Evolutionary conservation across 2,329 filamentous ascomycete species (phyloP).

Genomic region (Phyllosticta paracitricarpa): DNA sequence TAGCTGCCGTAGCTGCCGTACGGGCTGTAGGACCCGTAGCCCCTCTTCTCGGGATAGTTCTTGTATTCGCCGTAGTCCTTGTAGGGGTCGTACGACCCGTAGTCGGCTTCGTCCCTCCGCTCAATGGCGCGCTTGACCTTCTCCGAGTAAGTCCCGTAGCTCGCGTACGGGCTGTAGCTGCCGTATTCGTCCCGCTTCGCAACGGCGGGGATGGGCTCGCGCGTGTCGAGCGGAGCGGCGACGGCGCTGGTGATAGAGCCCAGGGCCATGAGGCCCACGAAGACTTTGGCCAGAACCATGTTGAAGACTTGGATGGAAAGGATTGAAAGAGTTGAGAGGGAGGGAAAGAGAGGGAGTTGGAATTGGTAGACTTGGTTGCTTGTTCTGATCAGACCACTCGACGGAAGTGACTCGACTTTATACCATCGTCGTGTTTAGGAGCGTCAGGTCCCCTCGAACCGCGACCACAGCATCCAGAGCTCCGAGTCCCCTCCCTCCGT

Average conservation of each 20-base stretch:
- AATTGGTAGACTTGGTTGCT: neutral
- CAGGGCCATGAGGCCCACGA: neutral
- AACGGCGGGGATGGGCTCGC: neutral
- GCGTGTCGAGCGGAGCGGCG: neutral
- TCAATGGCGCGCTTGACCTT: too few relatives aligned
- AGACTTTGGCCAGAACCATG: neutral
- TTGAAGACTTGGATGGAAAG: neutral
- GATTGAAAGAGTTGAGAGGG: neutral
- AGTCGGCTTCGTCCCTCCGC: too few relatives aligned
- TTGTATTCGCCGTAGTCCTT: neutral
- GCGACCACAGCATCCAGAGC: too few relatives aligned
- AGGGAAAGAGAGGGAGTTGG: neutral
- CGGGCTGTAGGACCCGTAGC: too few relatives aligned
- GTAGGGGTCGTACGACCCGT: too few relatives aligned
- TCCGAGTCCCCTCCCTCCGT: too few relatives aligned
- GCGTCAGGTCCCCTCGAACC: too few relatives aligned
- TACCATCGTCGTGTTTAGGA: neutral
- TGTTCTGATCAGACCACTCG: neutral
- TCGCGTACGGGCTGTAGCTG: neutral
- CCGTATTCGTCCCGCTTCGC: neutral
- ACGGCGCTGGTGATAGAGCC: neutral
- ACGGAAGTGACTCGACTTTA: neutral
- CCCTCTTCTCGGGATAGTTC: neutral
- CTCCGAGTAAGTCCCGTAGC: neutral
- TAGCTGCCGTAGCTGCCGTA: neutral